Percentiles rank a stretch among this genome's conserved stretches.
These are phyloP conservation scores for Hypericum perforatum DNA, from an alignment of 345 rosid species.

Conservation along the genomic window DNA sequence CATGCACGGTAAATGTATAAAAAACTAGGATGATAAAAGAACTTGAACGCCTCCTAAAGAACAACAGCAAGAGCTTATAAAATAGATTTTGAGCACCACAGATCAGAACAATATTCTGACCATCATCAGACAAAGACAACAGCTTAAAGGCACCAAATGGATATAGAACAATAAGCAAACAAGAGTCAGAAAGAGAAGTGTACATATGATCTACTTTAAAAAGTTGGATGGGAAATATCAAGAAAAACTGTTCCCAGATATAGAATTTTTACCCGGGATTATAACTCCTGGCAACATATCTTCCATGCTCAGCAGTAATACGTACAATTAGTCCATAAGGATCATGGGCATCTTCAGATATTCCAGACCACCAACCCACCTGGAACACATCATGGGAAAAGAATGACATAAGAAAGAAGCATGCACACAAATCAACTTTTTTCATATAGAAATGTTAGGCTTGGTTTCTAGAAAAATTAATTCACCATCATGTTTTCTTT, in stretches of 20 bases:
- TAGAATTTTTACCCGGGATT: conserved; percentile 57
- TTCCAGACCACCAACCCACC: conserved; percentile 99
- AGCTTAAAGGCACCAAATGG: too few relatives aligned
- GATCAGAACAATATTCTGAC: too few relatives aligned
- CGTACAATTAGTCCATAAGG: conserved; percentile 78
- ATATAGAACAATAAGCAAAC: too few relatives aligned
- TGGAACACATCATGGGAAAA: conserved; percentile 16
- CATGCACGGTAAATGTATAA: too few relatives aligned
- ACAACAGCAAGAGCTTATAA: too few relatives aligned
- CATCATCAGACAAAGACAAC: too few relatives aligned
- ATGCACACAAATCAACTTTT: neutral
- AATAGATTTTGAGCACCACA: too few relatives aligned
- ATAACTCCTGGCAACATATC: conserved; percentile 77
- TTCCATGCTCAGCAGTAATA: conserved; percentile 92
- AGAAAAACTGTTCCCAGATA: neutral
- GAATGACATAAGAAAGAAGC: neutral
- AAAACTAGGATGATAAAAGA: too few relatives aligned
- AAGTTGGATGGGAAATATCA: conserved; percentile 2
- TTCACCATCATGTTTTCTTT: too few relatives aligned
- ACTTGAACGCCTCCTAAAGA: too few relatives aligned
- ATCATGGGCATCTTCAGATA: conserved; percentile 60
- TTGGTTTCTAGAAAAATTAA: too few relatives aligned
- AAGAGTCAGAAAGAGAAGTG: neutral
- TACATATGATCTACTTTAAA: neutral
- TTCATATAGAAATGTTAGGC: too few relatives aligned